A percentile compares a stretch with the other conserved stretches of the same genome.
These are phyloP conservation scores for Parsonsia alboflavescens DNA, from an alignment of 257 asterid genomes.

Conservation along the genomic window DNA sequence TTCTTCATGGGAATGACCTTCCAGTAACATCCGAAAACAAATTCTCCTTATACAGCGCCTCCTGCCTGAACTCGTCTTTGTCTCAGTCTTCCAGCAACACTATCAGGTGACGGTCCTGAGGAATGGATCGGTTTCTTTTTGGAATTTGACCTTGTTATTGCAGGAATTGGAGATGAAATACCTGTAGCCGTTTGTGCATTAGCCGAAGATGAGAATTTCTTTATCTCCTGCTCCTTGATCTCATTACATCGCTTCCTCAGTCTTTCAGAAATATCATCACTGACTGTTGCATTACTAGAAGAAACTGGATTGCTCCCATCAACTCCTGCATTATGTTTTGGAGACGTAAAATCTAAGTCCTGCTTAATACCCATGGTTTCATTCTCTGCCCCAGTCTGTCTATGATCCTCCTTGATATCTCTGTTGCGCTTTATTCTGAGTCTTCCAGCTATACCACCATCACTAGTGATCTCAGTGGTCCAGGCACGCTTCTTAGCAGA, in stretches of 20 bases:
- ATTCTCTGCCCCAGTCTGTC: neutral
- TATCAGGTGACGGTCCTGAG: conserved; percentile 35
- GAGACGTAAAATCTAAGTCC: neutral
- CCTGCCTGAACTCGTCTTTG: conserved; percentile 28
- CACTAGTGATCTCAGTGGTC: conserved; percentile 27
- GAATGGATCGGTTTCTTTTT: conserved; percentile 30
- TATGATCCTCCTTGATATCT: neutral
- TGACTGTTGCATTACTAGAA: neutral
- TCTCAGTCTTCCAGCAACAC: conserved; percentile 61
- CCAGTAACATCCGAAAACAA: too few species aligned
- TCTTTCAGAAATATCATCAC: conserved; percentile 5
- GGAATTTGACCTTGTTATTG: conserved; percentile 28
- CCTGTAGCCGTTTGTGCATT: neutral
- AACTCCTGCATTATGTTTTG: neutral
- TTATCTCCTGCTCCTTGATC: conserved; percentile 3
- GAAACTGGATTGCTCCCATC: neutral
- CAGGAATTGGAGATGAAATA: conserved; percentile 6
- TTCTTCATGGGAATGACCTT: neutral
- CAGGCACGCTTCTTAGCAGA: conserved; percentile 30
- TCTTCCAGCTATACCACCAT: conserved; percentile 46
- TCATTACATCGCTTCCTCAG: conserved; percentile 1
- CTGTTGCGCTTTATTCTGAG: conserved; percentile 40
- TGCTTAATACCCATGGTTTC: conserved; percentile 1
- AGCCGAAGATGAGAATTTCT: neutral
- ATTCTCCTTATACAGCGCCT: neutral